A percentile compares a stretch with the other conserved stretches of the same genome.
Evolutionary conservation across 345 rosid species (phyloP).

Genomic region (Brassica napus): DNA sequence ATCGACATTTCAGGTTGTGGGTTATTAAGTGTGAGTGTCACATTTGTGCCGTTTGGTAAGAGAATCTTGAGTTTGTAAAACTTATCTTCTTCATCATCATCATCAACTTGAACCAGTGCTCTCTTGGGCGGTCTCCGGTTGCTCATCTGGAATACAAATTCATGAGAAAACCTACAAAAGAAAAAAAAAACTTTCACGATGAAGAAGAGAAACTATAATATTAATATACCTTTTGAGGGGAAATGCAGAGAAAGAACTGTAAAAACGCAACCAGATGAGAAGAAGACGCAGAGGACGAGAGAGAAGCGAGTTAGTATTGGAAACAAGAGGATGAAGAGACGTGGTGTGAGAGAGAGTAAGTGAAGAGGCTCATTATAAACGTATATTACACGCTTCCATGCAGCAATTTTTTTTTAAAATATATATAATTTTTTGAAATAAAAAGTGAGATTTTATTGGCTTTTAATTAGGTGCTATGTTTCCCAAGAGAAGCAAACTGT

Average conservation of each 20-base stretch:
- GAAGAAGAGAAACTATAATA: background rate
- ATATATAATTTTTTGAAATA: background rate
- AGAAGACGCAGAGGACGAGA: background rate
- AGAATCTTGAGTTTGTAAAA: conserved; percentile 47
- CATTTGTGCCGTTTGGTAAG: conserved; percentile 52
- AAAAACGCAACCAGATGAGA: background rate
- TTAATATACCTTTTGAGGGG: background rate
- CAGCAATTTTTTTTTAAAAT: background rate
- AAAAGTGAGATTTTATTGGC: background rate
- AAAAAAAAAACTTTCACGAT: background rate
- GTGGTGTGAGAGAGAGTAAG: background rate
- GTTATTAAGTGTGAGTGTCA: conserved; percentile 36
- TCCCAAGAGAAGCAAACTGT: background rate
- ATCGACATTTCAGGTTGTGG: conserved; percentile 32
- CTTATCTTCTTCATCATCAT: background rate
- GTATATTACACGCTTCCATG: background rate
- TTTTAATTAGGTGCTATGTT: background rate
- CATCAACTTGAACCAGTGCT: conserved; percentile 4
- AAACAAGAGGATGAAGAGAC: conserved; percentile 5
- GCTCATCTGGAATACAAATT: conserved; percentile 15
- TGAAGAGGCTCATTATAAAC: background rate
- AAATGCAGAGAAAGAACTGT: background rate
- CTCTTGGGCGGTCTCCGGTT: conserved; percentile 16
- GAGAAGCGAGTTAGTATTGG: background rate
- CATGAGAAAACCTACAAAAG: background rate